Evolutionary conservation across 2,329 filamentous ascomycete genomes (phyloP), one percentile per base, ranked within the genome.

Genomic region (Fusarium pseudocircinatum): DNA sequence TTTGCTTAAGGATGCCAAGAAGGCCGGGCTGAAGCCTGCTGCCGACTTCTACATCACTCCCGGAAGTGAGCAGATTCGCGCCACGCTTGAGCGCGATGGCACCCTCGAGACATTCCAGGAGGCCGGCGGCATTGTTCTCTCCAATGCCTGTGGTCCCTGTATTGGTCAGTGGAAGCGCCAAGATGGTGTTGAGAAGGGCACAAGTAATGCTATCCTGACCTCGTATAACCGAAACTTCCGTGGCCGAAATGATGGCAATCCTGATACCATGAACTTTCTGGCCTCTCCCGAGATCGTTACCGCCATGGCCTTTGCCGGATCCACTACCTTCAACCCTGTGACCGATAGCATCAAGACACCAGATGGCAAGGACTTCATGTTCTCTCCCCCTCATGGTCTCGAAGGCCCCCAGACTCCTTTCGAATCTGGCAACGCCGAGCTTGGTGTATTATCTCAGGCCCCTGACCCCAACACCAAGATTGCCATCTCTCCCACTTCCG

Each of bases 161-260:
- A 95, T 97, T 83, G 95, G 94, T 67, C 96, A 98, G 85, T 99
- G 96, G 96, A 94, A 93, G 81, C 92, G 96, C 65, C 96, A 94
- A 24, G 96, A 98, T 79, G 93, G 91, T 28, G 89, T 97, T 24
- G 82, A 85, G 67, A 97, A 97, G 85, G 95, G 95, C 70, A 94
- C 95, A 66, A 87, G 90, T 60, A 99, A 99, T 80, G 96, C 96
- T 70, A 98, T 99, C 78, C 90, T 99, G 79, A 96, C 95, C 15
- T 98, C 95, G 2, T 99, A 98, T 87, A 99, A 99, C 88, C 94
- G 96, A 69, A 99, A 99, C 85, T 99, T 99, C 87, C 94, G 94
- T 57, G 96, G 94, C 69, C 93, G 96, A 74, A 99, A 99, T 82
- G 96, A 99, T 80, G 96, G 96, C 71, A 99, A 99, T 86, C 92